Percentiles rank a stretch among this genome's conserved stretches.
These are phyloP conservation scores for Fallopia convolvulus DNA, from an alignment of 148 eudicot species.

Conservation along the genomic window DNA sequence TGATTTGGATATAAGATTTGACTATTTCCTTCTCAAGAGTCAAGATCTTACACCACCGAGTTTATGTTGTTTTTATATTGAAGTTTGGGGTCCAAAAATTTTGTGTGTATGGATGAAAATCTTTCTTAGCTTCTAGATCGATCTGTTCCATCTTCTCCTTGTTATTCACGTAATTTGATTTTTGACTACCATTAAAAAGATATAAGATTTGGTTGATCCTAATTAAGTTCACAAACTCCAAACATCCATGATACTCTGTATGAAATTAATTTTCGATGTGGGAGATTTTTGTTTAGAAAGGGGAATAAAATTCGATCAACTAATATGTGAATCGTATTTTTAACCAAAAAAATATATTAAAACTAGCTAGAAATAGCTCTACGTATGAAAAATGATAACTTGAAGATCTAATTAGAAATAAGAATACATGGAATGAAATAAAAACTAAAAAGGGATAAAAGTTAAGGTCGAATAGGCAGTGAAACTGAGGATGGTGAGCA, in stretches of 20 bases:
- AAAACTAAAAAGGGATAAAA: background rate
- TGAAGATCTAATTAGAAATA: background rate
- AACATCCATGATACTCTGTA: background rate
- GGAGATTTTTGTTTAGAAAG: too few relatives aligned
- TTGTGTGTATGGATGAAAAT: too few relatives aligned
- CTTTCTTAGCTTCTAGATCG: too few relatives aligned
- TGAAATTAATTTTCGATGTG: too few relatives aligned
- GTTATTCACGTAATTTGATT: background rate
- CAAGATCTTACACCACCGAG: too few relatives aligned
- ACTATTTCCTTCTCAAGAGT: background rate
- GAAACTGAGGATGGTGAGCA: conserved; percentile 12
- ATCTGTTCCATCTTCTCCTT: too few relatives aligned
- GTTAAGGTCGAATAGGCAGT: conserved; percentile 1
- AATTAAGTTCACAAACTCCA: background rate
- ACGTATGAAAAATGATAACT: background rate
- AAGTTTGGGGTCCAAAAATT: too few relatives aligned
- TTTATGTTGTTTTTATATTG: too few relatives aligned
- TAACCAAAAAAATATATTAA: too few relatives aligned
- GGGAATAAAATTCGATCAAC: background rate
- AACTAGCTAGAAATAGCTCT: too few relatives aligned
- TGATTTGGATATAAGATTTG: background rate
- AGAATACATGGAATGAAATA: too few relatives aligned
- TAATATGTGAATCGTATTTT: too few relatives aligned
- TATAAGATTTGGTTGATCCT: background rate
- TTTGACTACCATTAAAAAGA: background rate